Conservation (phyloP, 2,329 filamentous ascomycete genomes). For the Tolypocladium pustulatum region DNA sequence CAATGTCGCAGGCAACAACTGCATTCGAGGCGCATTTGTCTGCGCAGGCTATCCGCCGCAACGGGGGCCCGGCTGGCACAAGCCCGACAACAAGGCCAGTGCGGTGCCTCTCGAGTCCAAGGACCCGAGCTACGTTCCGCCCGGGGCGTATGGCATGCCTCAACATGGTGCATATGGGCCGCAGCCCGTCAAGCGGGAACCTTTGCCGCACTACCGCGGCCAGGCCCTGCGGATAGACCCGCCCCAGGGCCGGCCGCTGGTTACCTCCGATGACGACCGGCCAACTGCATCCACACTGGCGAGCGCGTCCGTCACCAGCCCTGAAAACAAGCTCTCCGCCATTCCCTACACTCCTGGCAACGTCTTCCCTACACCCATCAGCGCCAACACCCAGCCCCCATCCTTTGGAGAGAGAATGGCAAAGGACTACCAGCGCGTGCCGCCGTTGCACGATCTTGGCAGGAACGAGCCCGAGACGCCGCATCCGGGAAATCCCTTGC, state of each 20-base stretch:
- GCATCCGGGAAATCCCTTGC: slow-evolving; percentile 39
- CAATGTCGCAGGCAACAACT: slow-evolving; percentile 62
- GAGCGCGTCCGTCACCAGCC: slow-evolving; percentile 46
- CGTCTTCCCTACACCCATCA: slow-evolving; percentile 52
- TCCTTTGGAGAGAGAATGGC: slow-evolving; percentile 37
- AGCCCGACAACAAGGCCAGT: slow-evolving; percentile 58
- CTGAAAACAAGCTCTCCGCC: slow-evolving; percentile 52
- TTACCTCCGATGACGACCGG: slow-evolving; percentile 44
- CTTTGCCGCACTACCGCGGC: slow-evolving; percentile 49
- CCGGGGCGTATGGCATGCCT: slow-evolving; percentile 52
- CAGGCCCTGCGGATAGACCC: slow-evolving; percentile 53
- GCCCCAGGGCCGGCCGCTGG: slow-evolving; percentile 45
- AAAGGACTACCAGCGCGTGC: slow-evolving; percentile 51
- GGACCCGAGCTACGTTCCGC: slow-evolving; percentile 53
- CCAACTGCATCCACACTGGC: slow-evolving; percentile 48
- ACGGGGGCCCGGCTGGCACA: slow-evolving; percentile 62
- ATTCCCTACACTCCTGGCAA: slow-evolving; percentile 44
- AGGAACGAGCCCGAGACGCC: slow-evolving; percentile 44
- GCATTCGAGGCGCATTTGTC: slow-evolving; percentile 76
- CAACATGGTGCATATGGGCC: slow-evolving; percentile 29
- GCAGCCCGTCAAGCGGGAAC: slow-evolving; percentile 40
- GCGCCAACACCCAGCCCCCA: slow-evolving; percentile 37
- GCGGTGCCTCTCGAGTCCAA: slow-evolving; percentile 77
- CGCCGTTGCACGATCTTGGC: slow-evolving; percentile 48
- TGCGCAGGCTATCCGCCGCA: slow-evolving; percentile 86